These are phyloP conservation scores for Fusarium fracticaudum DNA, from an alignment of 2,329 filamentous ascomycete species.

Conservation along the genomic window DNA sequence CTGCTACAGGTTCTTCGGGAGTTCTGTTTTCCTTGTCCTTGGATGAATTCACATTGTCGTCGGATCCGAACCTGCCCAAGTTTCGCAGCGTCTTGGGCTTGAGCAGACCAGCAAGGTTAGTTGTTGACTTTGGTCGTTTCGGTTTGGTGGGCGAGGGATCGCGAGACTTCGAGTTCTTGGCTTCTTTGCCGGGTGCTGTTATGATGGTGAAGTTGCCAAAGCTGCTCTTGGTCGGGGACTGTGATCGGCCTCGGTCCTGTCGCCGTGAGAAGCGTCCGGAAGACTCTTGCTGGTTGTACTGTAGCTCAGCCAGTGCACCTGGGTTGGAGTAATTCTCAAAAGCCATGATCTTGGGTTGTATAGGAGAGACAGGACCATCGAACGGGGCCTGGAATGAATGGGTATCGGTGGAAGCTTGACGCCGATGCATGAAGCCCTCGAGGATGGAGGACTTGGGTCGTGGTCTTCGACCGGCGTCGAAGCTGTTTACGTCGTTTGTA, in stretches of 20 bases:
- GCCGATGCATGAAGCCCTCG: slow-evolving; percentile 60
- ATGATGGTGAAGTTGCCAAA: slow-evolving; percentile 55
- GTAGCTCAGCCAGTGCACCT: slow-evolving; percentile 64
- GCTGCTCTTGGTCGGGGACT: slow-evolving; percentile 57
- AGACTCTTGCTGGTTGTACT: slow-evolving; percentile 62
- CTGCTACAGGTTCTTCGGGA: slow-evolving; percentile 53
- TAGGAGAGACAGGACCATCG: slow-evolving; percentile 39
- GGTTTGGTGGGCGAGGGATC: slow-evolving; percentile 68
- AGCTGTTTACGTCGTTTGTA: slow-evolving; percentile 15
- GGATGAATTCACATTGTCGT: slow-evolving; percentile 60
- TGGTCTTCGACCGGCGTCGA: slow-evolving; percentile 47
- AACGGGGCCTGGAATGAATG: slow-evolving; percentile 44
- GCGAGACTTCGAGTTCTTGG: slow-evolving; percentile 53
- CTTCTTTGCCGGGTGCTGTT: slow-evolving; percentile 51
- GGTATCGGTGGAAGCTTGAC: slow-evolving; percentile 57
- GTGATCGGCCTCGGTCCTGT: slow-evolving; percentile 50
- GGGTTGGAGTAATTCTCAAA: slow-evolving; percentile 52
- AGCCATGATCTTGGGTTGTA: slow-evolving; percentile 42
- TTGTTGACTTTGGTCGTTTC: slow-evolving; percentile 84
- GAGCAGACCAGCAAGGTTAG: slow-evolving; percentile 81
- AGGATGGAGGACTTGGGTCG: slow-evolving; percentile 61
- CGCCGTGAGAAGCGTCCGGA: slow-evolving; percentile 52
- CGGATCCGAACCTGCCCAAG: slow-evolving; percentile 63
- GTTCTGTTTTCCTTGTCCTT: slow-evolving; percentile 87
- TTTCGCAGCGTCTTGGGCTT: slow-evolving; percentile 79